A percentile compares a stretch with the other conserved stretches of the same genome.
Conservation (phyloP, 495 filamentous ascomycete genomes). For the Trichoderma reesei region DNA sequence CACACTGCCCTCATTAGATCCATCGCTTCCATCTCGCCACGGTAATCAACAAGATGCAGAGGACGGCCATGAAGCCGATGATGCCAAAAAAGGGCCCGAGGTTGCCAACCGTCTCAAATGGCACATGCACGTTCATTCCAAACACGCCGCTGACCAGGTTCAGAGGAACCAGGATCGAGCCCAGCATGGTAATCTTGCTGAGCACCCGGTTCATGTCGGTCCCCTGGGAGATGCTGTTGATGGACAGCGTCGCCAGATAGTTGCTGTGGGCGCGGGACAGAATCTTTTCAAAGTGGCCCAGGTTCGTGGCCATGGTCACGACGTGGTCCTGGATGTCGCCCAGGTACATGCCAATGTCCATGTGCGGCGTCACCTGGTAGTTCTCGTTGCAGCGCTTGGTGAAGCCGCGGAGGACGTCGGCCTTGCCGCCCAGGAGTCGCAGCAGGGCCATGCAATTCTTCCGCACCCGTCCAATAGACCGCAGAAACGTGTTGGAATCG, state of each 20-base stretch:
- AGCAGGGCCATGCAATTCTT: constrained; percentile 93
- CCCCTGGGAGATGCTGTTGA: constrained; percentile 75
- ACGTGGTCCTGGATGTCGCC: constrained; percentile 98
- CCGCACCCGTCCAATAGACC: constrained; percentile 77
- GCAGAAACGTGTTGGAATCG: constrained; percentile 76
- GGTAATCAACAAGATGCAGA: constrained; percentile 29
- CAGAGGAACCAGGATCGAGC: constrained; percentile 90
- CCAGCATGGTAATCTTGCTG: constrained; percentile 90
- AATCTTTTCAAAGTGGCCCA: constrained; percentile 96
- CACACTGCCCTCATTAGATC: constrained; percentile 15
- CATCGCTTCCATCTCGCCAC: constrained; percentile 20
- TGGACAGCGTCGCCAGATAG: constrained; percentile 88
- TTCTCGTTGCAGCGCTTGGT: constrained; percentile 97
- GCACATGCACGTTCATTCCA: constrained; percentile 91
- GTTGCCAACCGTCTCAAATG: constrained; percentile 46
- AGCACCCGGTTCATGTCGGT: constrained; percentile 75
- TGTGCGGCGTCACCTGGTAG: constrained; percentile 84
- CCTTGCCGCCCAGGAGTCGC: constrained; percentile 89
- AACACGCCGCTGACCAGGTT: constrained; percentile 93
- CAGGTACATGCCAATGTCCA: constrained; percentile 91
- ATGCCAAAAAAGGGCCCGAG: constrained; percentile 76
- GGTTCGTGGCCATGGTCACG: constrained; percentile 95
- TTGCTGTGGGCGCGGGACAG: constrained; percentile 91
- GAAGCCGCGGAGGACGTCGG: constrained; percentile 93
- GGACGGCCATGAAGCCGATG: constrained; percentile 51